These are phyloP conservation scores for Trichopus zeylanicus DNA, from an alignment of 116 monocot species.

Conservation along the genomic window DNA sequence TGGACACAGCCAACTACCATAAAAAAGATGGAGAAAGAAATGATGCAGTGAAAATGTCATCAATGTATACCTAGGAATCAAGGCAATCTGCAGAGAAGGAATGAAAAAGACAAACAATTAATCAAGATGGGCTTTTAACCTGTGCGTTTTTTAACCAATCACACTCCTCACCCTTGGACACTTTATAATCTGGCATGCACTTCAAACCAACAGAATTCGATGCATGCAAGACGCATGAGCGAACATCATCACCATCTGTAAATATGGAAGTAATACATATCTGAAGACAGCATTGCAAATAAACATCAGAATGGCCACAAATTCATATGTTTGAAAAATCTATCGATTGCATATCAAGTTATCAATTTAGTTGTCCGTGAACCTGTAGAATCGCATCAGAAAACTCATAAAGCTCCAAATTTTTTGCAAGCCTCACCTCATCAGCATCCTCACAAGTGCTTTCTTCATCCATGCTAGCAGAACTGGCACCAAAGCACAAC, in stretches of 20 bases:
- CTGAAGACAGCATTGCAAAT: constrained; percentile 25
- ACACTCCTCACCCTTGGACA: constrained; percentile 36
- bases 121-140: constrained; percentile 23
- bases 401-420: too few relatives aligned
- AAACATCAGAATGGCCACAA: constrained; percentile 2
- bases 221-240: constrained; percentile 41
- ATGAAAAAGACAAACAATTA: background rate
- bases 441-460: constrained; percentile 24
- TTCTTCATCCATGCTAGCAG: constrained; percentile 58
- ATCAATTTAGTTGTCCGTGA: constrained; percentile 1
- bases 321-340: background rate
- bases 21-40: background rate
- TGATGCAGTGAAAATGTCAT: too few relatives aligned
- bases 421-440: constrained; percentile 48
- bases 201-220: constrained; percentile 50
- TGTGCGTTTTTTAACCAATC: constrained; percentile 63
- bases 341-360: background rate
- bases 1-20: too few relatives aligned
- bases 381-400: too few relatives aligned
- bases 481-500: constrained; percentile 87
- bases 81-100: background rate
- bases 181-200: constrained; percentile 49
- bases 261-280: constrained; percentile 69
- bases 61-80: too few relatives aligned
- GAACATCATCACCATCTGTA: constrained; percentile 46